Conservation (phyloP, 1,139 yeast species). For the Sugiyamaella sp. region DNA sequence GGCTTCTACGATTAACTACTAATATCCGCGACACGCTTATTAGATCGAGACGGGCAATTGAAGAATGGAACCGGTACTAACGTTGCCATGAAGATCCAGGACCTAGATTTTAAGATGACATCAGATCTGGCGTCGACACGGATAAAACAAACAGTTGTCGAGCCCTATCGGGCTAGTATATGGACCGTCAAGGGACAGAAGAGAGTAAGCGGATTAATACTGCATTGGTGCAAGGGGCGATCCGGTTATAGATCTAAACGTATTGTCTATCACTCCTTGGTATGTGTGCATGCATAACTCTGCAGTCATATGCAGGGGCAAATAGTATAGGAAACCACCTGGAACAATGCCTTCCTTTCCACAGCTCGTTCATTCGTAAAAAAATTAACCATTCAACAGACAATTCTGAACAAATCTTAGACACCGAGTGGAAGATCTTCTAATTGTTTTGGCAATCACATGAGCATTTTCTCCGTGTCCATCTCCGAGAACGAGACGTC, state of each 20-base stretch:
- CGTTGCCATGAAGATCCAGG: not conserved
- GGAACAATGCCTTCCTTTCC: too few species aligned
- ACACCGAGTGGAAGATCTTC: too few species aligned
- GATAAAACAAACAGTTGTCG: not conserved
- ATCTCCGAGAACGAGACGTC: too few species aligned
- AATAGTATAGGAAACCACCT: not conserved
- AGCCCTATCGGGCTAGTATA: not conserved
- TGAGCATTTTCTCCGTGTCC: too few species aligned
- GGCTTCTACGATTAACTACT: too few species aligned
- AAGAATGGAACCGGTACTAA: not conserved
- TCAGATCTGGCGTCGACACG: not conserved
- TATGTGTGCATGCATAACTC: not conserved
- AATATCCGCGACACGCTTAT: not conserved
- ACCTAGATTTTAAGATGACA: not conserved
- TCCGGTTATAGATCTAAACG: not conserved
- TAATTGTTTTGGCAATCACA: too few species aligned
- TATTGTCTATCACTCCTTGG: not conserved
- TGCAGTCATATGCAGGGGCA: constrained; percentile 1
- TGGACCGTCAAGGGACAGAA: not conserved
- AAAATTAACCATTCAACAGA: too few species aligned
- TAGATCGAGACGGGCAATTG: not conserved
- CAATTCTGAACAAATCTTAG: too few species aligned
- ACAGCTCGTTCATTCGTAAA: too few species aligned
- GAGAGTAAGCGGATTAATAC: not conserved
- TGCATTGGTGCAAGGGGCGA: not conserved